phyloP scores from a whole-genome alignment of 805 yeast genomes.

The Hanseniaspora guilliermondii region DNA sequence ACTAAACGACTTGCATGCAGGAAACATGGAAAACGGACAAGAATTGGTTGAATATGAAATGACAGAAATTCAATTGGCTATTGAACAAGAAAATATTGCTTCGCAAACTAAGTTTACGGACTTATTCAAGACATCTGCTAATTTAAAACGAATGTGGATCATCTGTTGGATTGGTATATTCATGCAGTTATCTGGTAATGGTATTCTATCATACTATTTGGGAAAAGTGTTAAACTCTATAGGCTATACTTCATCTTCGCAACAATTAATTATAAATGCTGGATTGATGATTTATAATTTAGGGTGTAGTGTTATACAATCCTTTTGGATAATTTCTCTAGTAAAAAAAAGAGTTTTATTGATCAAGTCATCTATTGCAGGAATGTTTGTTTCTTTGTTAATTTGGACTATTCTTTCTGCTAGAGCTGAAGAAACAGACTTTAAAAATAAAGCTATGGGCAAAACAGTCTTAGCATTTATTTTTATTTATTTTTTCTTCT shows the following conservation, averaged over 20 bases:
- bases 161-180: conserved; percentile 26
- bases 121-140: conserved; percentile 30
- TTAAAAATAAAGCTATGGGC: conserved; percentile 31
- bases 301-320: conserved; percentile 25
- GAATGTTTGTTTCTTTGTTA: conserved; percentile 31
- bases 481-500: conserved; percentile 34
- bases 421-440: conserved; percentile 31
- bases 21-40: conserved; percentile 28
- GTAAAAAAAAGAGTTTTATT: conserved; percentile 32
- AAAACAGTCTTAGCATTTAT: conserved; percentile 41
- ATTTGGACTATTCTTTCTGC: conserved; percentile 39
- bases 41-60: conserved; percentile 30
- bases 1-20: conserved; percentile 32
- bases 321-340: conserved; percentile 22
- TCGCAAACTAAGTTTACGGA: conserved; percentile 28
- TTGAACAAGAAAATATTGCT: conserved; percentile 31
- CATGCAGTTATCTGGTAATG: conserved; percentile 41
- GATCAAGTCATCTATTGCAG: conserved; percentile 27
- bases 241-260: conserved; percentile 36
- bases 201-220: conserved; percentile 40
- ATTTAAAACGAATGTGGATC: conserved; percentile 33
- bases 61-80: conserved; percentile 30
- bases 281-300: conserved; percentile 38
- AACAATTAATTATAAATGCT: conserved; percentile 40
- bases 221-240: conserved; percentile 39